A percentile compares a stretch with the other conserved stretches of the same genome.
Evolutionary conservation across 169 alveolate species (phyloP).

Genomic region (Cyclospora cayetanensis): DNA sequence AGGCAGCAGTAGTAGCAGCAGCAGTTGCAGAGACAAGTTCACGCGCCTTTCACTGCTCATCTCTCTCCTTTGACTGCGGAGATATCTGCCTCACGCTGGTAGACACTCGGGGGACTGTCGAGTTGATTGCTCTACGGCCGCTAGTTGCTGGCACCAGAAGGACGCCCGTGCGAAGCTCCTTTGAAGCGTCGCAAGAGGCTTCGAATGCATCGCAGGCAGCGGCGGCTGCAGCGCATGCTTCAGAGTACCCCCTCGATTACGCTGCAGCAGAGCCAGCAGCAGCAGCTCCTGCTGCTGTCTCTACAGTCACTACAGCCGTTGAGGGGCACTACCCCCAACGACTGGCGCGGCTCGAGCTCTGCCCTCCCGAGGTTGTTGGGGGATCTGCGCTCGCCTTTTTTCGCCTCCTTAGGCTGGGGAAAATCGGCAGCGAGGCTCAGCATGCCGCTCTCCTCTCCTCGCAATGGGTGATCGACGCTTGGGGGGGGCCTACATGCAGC

Average conservation of each 20-base stretch:
- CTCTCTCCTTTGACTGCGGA: background rate
- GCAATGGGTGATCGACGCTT: background rate
- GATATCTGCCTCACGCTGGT: background rate
- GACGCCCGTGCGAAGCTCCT: no score
- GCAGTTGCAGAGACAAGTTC: background rate
- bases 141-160: background rate
- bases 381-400: background rate
- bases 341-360: background rate
- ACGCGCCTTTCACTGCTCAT: background rate
- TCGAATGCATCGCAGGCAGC: background rate
- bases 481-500: conserved; percentile 9
- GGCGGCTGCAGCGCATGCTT: background rate
- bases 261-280: background rate
- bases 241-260: background rate
- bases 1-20: conserved; percentile 30
- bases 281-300: background rate
- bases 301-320: no score
- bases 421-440: background rate
- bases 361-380: background rate
- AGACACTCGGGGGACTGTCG: background rate
- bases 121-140: conserved; percentile 5
- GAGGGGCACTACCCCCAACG: background rate
- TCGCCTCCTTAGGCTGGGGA: background rate
- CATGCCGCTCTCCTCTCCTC: background rate
- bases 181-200: background rate